Evolutionary conservation across 768 basidiomycete species (phyloP).

Genomic region (Rhizopogon salebrosus): DNA sequence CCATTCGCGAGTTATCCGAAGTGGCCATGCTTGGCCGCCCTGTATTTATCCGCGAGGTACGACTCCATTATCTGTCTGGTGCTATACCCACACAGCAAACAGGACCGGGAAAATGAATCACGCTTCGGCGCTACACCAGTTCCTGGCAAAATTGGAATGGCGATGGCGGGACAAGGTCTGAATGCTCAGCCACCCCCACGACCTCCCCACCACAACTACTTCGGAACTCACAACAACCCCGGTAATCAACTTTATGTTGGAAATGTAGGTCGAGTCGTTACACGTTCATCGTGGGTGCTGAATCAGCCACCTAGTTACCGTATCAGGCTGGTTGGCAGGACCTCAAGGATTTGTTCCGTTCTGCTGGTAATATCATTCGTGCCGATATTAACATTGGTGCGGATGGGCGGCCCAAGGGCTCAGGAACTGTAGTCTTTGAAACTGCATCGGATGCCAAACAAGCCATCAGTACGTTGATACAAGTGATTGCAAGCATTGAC

Average conservation of each 20-base stretch:
- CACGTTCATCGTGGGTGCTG: not conserved
- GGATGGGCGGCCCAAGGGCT: conserved; percentile 92
- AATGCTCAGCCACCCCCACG: conserved; percentile 78
- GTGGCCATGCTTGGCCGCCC: conserved; percentile 87
- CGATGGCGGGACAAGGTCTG: conserved; percentile 89
- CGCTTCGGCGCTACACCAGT: conserved; percentile 95
- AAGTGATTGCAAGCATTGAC: not conserved
- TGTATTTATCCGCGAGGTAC: conserved; percentile 93
- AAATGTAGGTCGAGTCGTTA: conserved; percentile 51
- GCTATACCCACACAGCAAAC: not conserved
- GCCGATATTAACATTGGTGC: conserved; percentile 94
- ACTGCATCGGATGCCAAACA: conserved; percentile 85
- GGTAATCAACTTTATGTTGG: conserved; percentile 92
- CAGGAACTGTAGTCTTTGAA: conserved; percentile 96
- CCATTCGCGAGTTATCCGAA: conserved; percentile 89
- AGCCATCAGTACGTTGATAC: conserved; percentile 72
- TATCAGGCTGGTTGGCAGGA: conserved; percentile 99
- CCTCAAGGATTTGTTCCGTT: conserved; percentile 93
- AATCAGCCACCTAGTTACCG: conserved; percentile 55
- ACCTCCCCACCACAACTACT: conserved; percentile 75
- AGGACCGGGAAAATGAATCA: conserved; percentile 97
- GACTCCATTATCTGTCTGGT: conserved; percentile 14
- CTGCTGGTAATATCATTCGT: conserved; percentile 90
- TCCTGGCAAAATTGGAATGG: conserved; percentile 93
- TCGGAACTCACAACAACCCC: conserved; percentile 51